Conservation (phyloP, 768 basidiomycete genomes). For the Lepiota venenata region DNA sequence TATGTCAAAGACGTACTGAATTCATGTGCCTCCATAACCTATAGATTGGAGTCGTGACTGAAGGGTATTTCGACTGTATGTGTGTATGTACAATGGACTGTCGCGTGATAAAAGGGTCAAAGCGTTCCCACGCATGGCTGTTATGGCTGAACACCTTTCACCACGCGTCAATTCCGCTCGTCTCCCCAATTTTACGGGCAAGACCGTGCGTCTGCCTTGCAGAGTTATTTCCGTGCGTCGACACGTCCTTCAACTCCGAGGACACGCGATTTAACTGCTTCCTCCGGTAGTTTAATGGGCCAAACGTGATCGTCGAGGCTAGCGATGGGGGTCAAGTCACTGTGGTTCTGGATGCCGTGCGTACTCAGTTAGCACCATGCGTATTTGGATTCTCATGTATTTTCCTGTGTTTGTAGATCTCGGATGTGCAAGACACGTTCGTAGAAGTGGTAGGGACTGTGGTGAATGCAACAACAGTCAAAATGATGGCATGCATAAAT, state of each 20-base stretch:
- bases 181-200: conserved; percentile 47
- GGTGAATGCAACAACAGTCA: conserved; percentile 49
- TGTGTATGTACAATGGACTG: too few relatives aligned
- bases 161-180: conserved; percentile 63
- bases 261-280: neutral
- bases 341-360: conserved; percentile 39
- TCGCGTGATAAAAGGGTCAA: too few relatives aligned
- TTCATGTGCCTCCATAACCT: too few relatives aligned
- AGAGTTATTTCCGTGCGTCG: conserved; percentile 52
- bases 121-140: neutral
- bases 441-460: conserved; percentile 70
- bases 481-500: conserved; percentile 49
- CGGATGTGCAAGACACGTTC: conserved; percentile 47
- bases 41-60: too few relatives aligned
- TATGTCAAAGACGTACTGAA: too few relatives aligned
- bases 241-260: conserved; percentile 11
- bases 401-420: conserved; percentile 27
- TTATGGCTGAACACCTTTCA: conserved; percentile 22
- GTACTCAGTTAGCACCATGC: neutral
- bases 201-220: conserved; percentile 58
- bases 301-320: conserved; percentile 52
- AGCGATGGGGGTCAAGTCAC: conserved; percentile 64
- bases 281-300: neutral
- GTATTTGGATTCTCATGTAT: neutral
- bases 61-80: too few relatives aligned